Percentiles rank a stretch among this genome's conserved stretches.
Evolutionary conservation across 331 rosid species (phyloP).

Genomic region (Telfairia occidentalis): DNA sequence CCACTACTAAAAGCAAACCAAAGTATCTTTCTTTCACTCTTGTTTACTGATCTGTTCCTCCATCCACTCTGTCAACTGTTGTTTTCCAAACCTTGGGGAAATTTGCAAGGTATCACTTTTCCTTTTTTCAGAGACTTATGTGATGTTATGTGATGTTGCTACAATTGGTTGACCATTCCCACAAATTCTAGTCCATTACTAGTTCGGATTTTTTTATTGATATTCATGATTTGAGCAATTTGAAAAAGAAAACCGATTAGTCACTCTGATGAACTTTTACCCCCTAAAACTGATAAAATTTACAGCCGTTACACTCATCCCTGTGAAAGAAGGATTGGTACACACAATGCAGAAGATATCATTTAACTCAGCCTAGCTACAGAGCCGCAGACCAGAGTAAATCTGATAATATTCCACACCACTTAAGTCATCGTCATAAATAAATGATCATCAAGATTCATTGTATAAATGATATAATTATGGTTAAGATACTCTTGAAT

Average conservation of each 20-base stretch:
- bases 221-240: not conserved
- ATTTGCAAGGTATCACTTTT: not conserved
- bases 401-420: not conserved
- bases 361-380: not conserved
- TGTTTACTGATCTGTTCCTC: not conserved
- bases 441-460: not conserved
- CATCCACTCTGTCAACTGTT: not conserved
- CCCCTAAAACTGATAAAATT: not conserved
- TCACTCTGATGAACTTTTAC: not conserved
- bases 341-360: not conserved
- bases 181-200: not conserved
- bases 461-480: not conserved
- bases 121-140: not conserved
- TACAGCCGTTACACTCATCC: too few relatives aligned
- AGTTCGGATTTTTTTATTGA: not conserved
- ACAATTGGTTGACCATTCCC: not conserved
- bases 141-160: not conserved
- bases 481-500: not conserved
- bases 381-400: not conserved
- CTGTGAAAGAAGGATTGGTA: not conserved
- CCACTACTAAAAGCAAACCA: not conserved
- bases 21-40: not conserved
- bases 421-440: not conserved
- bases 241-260: not conserved
- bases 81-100: not conserved